A percentile compares a stretch with the other conserved stretches of the same genome.
Conservation (phyloP, 75 land plant species). For the Pseudotsuga menziesii region DNA sequence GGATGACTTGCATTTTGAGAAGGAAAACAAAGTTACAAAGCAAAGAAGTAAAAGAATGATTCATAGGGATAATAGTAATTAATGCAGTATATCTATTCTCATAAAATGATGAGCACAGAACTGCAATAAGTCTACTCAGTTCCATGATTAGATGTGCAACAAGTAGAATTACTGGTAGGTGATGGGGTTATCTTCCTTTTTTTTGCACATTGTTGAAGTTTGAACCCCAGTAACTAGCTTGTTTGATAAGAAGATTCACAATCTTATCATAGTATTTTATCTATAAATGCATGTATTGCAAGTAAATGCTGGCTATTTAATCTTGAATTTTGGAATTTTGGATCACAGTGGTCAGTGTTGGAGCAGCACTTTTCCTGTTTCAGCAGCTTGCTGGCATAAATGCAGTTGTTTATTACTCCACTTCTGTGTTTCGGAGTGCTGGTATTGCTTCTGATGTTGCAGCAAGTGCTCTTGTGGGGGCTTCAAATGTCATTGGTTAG, state of each 20-base stretch:
- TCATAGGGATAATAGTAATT: no score
- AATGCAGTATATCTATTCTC: no score
- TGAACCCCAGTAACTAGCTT: not conserved
- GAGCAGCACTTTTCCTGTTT: constrained; percentile 89
- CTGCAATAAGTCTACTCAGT: no score
- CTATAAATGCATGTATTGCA: not conserved
- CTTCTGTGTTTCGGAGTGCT: constrained; percentile 91
- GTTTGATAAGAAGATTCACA: not conserved
- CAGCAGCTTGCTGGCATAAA: constrained; percentile 98
- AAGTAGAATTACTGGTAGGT: no score
- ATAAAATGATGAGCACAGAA: no score
- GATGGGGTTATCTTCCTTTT: not conserved
- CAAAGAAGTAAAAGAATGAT: no score
- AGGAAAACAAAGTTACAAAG: not conserved
- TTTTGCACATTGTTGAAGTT: no score
- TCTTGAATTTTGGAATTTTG: not conserved
- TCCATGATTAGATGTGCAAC: no score
- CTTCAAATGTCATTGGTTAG: constrained; percentile 92
- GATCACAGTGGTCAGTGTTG: constrained; percentile 86
- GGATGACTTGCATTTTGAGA: not conserved
- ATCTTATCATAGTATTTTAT: not conserved
- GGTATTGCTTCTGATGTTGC: constrained; percentile 98
- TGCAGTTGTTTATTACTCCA: constrained; percentile 97
- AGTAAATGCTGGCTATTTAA: not conserved
- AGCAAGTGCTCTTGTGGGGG: constrained; percentile 97